These are phyloP conservation scores for Cordyceps cateniannulata DNA, from an alignment of 2,329 filamentous ascomycete genomes.

Conservation along the genomic window DNA sequence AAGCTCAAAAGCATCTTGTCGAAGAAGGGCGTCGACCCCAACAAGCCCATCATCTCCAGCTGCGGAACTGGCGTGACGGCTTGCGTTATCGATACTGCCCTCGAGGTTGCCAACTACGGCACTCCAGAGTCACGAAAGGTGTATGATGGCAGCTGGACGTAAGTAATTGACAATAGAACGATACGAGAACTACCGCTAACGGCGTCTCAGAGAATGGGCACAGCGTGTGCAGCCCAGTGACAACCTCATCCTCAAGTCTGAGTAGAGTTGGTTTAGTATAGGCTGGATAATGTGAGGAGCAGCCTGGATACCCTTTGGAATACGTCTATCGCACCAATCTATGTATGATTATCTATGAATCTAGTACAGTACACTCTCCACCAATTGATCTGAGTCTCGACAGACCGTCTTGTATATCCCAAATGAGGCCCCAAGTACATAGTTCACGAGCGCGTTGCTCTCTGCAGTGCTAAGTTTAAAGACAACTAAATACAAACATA, in stretches of 20 bases:
- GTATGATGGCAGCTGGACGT: conserved; percentile 98
- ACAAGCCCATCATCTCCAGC: conserved; percentile 75
- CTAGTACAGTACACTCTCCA: conserved; percentile 13
- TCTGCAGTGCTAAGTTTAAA: no score
- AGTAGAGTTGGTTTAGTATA: conserved; percentile 20
- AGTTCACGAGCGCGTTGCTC: no score
- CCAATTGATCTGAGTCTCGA: conserved; percentile 2
- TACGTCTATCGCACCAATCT: not conserved
- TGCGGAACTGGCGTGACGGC: conserved; percentile 96
- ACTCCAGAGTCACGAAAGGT: conserved; percentile 61
- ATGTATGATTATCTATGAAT: conserved; percentile 5
- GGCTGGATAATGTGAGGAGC: conserved; percentile 10
- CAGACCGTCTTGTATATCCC: not conserved
- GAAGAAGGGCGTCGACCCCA: conserved; percentile 70
- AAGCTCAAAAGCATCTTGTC: conserved; percentile 71
- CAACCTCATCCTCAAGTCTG: conserved; percentile 53
- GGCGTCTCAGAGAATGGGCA: conserved; percentile 53
- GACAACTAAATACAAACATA: not conserved
- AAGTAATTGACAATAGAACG: conserved; percentile 44
- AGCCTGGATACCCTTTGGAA: conserved; percentile 5
- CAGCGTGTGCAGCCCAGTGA: conserved; percentile 57
- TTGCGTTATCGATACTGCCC: conserved; percentile 79
- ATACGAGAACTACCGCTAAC: conserved; percentile 20
- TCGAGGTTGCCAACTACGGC: conserved; percentile 72
- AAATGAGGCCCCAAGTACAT: no score